A percentile compares a stretch with the other conserved stretches of the same genome.
Evolutionary conservation across 192 early-diverging fungal genomes (phyloP).

Genomic region (Linnemannia zychae): DNA sequence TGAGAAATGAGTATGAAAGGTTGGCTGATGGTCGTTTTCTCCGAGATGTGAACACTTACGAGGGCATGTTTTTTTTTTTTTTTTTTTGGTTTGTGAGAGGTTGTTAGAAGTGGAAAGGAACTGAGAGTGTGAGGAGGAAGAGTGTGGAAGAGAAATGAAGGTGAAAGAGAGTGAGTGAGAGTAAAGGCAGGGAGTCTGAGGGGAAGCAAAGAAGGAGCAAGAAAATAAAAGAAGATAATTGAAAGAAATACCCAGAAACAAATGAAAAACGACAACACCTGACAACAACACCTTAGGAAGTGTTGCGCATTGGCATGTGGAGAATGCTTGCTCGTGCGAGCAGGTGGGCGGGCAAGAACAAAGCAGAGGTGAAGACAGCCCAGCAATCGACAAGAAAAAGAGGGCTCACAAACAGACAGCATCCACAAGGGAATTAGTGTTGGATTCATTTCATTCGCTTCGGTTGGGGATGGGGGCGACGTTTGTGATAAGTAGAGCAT

Average conservation of each 20-base stretch:
- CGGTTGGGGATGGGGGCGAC: neutral
- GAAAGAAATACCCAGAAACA: neutral
- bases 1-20: no score
- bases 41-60: neutral
- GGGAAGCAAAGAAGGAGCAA: neutral
- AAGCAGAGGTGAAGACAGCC: neutral
- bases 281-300: neutral
- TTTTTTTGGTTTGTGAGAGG: neutral
- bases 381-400: neutral
- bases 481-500: neutral
- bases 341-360: neutral
- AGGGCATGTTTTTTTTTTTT: slow-evolving; percentile 2
- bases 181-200: neutral
- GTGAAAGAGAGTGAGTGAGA: neutral
- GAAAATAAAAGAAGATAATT: neutral
- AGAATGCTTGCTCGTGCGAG: neutral
- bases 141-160: neutral
- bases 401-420: neutral
- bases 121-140: neutral
- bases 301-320: slow-evolving; percentile 3
- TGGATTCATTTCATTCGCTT: neutral
- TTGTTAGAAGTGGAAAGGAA: neutral
- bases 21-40: neutral
- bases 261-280: neutral
- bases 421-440: neutral